These are phyloP conservation scores for Periglandula ipomoeae DNA, from an alignment of 2,329 filamentous ascomycete genomes.

Conservation along the genomic window DNA sequence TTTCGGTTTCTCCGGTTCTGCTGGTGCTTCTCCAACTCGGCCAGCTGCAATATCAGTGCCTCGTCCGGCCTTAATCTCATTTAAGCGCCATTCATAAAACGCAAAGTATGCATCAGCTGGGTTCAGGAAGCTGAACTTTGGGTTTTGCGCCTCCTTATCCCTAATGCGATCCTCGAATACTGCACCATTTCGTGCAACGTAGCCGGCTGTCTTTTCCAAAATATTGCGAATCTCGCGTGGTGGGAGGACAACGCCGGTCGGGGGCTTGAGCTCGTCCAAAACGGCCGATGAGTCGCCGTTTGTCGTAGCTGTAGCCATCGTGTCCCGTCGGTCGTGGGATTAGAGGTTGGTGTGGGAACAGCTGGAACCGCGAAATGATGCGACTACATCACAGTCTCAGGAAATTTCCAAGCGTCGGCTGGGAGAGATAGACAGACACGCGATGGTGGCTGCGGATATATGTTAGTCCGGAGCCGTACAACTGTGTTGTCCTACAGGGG, in stretches of 20 bases:
- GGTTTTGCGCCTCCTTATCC: constrained; percentile 72
- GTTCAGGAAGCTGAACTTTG: constrained; percentile 86
- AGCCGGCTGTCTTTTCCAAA: constrained; percentile 91
- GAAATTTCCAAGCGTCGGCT: background rate
- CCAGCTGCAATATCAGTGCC: constrained; percentile 73
- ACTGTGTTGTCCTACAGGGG: no score
- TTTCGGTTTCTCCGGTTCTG: constrained; percentile 54
- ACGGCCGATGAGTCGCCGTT: constrained; percentile 44
- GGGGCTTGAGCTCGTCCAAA: constrained; percentile 65
- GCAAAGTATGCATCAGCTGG: constrained; percentile 73
- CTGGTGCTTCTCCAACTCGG: constrained; percentile 53
- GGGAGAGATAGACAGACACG: background rate
- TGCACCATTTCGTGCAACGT: constrained; percentile 61
- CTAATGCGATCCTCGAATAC: constrained; percentile 77
- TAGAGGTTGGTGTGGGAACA: background rate
- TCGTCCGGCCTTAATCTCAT: constrained; percentile 75
- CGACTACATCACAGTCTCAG: background rate
- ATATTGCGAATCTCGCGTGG: constrained; percentile 77
- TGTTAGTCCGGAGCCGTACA: background rate
- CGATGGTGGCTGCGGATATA: background rate
- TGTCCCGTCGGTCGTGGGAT: constrained; percentile 9
- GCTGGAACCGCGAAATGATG: background rate
- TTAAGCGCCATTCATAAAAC: constrained; percentile 86
- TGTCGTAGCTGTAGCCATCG: constrained; percentile 27
- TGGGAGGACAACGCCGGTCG: constrained; percentile 75